Evolutionary conservation across 1,284 basidiomycete genomes (phyloP), one percentile per base, ranked within the genome.

Genomic region (Pseudozyma hubeiensis): DNA sequence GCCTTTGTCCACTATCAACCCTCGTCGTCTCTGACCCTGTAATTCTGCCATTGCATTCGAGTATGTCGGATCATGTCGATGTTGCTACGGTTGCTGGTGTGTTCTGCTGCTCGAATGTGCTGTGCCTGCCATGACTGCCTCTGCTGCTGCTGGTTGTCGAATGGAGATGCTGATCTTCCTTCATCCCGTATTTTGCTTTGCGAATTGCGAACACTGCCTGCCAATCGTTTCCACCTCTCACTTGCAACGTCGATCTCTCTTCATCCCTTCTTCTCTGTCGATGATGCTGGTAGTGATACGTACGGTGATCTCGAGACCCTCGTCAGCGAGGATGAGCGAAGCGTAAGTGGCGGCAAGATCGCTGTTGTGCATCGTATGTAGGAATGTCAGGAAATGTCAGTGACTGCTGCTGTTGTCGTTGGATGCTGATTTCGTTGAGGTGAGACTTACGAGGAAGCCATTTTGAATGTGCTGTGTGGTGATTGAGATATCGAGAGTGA

Each of bases 241-340:
- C 45, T 37, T 37, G 35, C 35, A 37, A 37, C 35, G 24, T 17
- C 47, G 2, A 37, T 43, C 19, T 29, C 9, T 1, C 16, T 30
- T 34, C 40, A 7, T 33, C 45, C 44, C 14, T 49, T 40, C n/a
- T 24, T 6, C 19, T 43, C 0, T 37, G 24, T 24, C 40, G 47
- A 34, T 44, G 44, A 13, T 45, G 43, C n/a, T 49, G 39, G 44
- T 17, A n/a, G 2, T 16, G 14, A 77, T 80, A 90, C 92, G 84
- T 85, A 94, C 92, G 79, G 95, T 93, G 63, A 99, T 90, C 30
- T 91, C 93, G 35, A 98, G 94, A 29, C 95, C 96, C 7, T 89
- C 88, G 47, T 97, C 90, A 46, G 98, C 94, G 11, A 95, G 94
- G 19, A 93, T 81, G 47, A 99, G 88, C 4, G 93, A 90, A 33